These are phyloP conservation scores for Thoreauomyces humboldtii DNA, from an alignment of 192 early-diverging fungal species.

Conservation along the genomic window DNA sequence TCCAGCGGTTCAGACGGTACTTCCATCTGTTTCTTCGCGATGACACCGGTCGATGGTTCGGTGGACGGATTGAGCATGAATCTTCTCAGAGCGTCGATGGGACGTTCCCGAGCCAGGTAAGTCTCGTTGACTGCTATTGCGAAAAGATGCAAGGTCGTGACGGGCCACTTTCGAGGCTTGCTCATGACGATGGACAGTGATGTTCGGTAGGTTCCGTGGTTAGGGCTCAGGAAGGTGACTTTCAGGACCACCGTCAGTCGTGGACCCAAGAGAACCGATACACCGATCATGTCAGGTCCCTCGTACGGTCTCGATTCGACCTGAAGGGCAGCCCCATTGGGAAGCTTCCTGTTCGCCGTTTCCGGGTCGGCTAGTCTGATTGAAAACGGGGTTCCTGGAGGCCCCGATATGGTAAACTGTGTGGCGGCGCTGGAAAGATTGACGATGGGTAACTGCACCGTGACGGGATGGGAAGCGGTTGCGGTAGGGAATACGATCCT, in stretches of 20 bases:
- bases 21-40: conserved; percentile 20
- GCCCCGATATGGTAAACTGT: conserved; percentile 33
- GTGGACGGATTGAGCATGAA: conserved; percentile 26
- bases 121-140: conserved; percentile 40
- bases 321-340: conserved; percentile 7
- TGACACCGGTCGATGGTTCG: conserved; percentile 30
- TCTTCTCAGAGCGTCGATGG: conserved; percentile 26
- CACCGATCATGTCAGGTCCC: conserved; percentile 34
- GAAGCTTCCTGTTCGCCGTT: conserved; percentile 22
- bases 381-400: conserved; percentile 34
- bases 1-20: not conserved
- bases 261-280: conserved; percentile 33
- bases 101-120: conserved; percentile 34
- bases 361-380: conserved; percentile 37
- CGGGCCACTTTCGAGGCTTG: conserved; percentile 42
- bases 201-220: conserved; percentile 42
- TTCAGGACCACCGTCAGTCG: conserved; percentile 41
- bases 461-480: not conserved
- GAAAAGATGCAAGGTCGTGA: conserved; percentile 29
- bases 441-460: conserved; percentile 40
- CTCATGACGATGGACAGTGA: conserved; percentile 30
- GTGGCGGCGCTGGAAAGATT: conserved; percentile 34
- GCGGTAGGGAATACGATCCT: conserved; percentile 43
- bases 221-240: conserved; percentile 33
- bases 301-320: conserved; percentile 40